phyloP scores from a whole-genome alignment of 352 stramenopile species.

The Globisporangium echinulatum region DNA sequence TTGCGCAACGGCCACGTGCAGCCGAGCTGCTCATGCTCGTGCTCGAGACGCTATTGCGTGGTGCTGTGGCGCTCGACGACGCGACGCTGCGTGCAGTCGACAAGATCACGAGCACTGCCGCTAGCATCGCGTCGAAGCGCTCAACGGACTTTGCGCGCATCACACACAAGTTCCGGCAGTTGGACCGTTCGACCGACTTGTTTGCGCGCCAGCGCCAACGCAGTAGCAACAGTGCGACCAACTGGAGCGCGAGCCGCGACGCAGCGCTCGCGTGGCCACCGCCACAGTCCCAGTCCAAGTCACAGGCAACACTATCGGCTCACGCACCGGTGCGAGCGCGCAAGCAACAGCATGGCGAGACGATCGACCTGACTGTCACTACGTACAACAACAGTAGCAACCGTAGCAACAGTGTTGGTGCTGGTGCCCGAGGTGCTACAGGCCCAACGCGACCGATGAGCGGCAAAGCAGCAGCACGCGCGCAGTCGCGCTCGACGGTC shows the following conservation, averaged over 20 bases:
- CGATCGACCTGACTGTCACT: conserved; percentile 12
- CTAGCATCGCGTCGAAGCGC: conserved; percentile 51
- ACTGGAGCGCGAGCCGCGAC: background rate
- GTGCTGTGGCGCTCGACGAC: conserved; percentile 45
- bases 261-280: too few relatives aligned
- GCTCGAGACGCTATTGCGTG: conserved; percentile 43
- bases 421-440: too few relatives aligned
- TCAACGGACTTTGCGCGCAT: conserved; percentile 64
- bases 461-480: conserved; percentile 47
- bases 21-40: conserved; percentile 66
- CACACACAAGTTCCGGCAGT: conserved; percentile 58
- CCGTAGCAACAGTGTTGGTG: too few relatives aligned
- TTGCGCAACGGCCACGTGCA: conserved; percentile 54
- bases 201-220: conserved; percentile 20
- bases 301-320: too few relatives aligned
- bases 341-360: conserved; percentile 9
- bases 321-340: conserved; percentile 1
- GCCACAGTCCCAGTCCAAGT: too few relatives aligned
- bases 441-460: conserved; percentile 35
- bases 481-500: conserved; percentile 31
- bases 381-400: background rate
- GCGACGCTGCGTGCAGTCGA: conserved; percentile 38
- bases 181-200: conserved; percentile 44
- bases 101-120: conserved; percentile 36
- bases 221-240: background rate